These are phyloP conservation scores for Chlamydomonas incerta DNA, from an alignment of 139 green algal species.

Conservation along the genomic window DNA sequence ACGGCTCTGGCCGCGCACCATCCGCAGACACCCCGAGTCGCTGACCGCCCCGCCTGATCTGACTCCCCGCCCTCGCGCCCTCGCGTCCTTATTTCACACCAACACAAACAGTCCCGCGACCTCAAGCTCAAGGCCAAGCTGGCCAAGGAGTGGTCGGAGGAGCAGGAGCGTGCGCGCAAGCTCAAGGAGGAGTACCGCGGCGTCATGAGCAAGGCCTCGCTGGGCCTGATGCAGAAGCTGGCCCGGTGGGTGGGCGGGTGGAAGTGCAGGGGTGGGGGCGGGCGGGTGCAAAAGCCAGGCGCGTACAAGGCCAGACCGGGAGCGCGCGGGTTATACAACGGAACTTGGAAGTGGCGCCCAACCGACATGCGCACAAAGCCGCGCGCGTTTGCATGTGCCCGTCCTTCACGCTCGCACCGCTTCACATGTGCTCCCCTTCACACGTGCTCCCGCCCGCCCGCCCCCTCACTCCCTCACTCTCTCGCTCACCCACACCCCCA, in stretches of 20 bases:
- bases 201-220: background rate
- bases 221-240: constrained; percentile 22
- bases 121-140: constrained; percentile 1
- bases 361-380: background rate
- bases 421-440: background rate
- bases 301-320: no score
- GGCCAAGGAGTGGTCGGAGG: background rate
- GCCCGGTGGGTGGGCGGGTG: background rate
- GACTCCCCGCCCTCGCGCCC: no score
- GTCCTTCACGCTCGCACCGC: no score
- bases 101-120: background rate
- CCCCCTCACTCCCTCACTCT: background rate
- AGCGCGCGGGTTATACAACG: no score
- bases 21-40: no score
- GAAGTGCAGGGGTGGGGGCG: no score
- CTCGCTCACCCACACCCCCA: background rate
- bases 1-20: no score
- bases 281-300: no score
- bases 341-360: no score
- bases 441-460: background rate
- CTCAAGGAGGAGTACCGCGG: background rate
- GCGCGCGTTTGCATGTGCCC: no score
- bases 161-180: background rate
- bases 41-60: no score
- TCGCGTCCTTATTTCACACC: background rate